A percentile compares a stretch with the other conserved stretches of the same genome.
Evolutionary conservation across 345 rosid genomes (phyloP).

Genomic region (Populus deltoides): DNA sequence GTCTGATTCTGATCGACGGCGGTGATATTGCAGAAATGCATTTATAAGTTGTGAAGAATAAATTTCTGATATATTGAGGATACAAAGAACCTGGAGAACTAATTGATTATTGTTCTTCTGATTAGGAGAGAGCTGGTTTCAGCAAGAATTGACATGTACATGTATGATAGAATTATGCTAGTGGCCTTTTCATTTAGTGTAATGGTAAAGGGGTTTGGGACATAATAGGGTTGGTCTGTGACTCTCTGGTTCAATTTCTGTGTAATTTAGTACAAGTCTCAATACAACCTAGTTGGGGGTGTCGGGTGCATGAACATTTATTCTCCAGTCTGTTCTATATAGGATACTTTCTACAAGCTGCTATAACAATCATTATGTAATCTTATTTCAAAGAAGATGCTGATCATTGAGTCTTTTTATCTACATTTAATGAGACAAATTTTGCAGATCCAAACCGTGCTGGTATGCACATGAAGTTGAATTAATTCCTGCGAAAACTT

Average conservation of each 20-base stretch:
- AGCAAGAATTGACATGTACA: neutral
- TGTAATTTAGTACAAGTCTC: neutral
- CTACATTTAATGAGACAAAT: constrained; percentile 6
- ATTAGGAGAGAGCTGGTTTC: neutral
- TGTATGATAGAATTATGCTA: neutral
- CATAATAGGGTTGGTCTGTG: neutral
- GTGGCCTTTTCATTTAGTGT: neutral
- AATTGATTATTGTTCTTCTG: neutral
- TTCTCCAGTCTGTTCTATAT: neutral
- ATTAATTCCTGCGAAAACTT: constrained; percentile 73
- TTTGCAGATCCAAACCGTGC: constrained; percentile 92
- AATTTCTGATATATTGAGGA: too few relatives aligned
- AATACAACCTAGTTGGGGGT: neutral
- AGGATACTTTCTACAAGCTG: neutral
- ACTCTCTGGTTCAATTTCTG: neutral
- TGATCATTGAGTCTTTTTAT: neutral
- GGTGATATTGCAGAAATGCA: neutral
- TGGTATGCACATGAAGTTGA: constrained; percentile 96
- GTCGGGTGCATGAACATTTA: neutral
- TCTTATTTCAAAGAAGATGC: neutral
- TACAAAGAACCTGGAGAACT: too few relatives aligned
- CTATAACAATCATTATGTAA: neutral
- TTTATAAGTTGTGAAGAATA: too few relatives aligned
- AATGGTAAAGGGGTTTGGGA: neutral
- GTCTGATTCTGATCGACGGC: neutral